phyloP scores from a whole-genome alignment of 169 alveolate genomes.

The Cryptosporidium sp. region DNA sequence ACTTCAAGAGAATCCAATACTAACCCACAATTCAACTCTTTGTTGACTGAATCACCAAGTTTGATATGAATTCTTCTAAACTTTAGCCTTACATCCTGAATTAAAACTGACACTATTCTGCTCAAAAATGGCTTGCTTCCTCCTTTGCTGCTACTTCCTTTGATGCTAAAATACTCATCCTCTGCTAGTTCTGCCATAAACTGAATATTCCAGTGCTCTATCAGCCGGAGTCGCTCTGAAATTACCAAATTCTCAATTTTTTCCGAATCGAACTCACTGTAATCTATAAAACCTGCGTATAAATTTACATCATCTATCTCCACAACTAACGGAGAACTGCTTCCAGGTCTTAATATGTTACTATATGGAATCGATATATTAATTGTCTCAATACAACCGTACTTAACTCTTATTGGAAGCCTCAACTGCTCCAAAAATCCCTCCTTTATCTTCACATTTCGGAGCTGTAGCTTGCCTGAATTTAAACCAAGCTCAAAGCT shows the following conservation, averaged over 20 bases:
- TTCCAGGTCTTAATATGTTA: conserved; percentile 50
- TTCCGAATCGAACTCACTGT: conserved; percentile 25
- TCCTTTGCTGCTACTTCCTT: conserved; percentile 4
- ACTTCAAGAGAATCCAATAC: conserved; percentile 68
- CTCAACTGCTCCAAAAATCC: conserved; percentile 48
- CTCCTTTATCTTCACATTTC: conserved; percentile 48
- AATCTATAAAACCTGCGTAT: conserved; percentile 23
- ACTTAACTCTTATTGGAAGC: conserved; percentile 39
- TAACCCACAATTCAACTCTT: conserved; percentile 32
- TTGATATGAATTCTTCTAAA: conserved; percentile 56
- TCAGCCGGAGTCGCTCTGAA: conserved; percentile 40
- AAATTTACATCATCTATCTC: conserved; percentile 68
- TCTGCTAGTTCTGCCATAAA: conserved; percentile 66
- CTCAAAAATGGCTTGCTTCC: conserved; percentile 51
- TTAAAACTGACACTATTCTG: conserved; percentile 49
- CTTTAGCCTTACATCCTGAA: conserved; percentile 64
- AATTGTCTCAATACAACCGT: conserved; percentile 57
- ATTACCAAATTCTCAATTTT: conserved; percentile 43
- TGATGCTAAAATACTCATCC: conserved; percentile 51
- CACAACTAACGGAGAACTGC: conserved; percentile 60
- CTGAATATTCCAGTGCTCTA: conserved; percentile 67
- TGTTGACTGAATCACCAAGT: conserved; percentile 28
- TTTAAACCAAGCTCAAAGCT: conserved; percentile 63
- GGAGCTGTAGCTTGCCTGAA: conserved; percentile 63
- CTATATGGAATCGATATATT: conserved; percentile 69